Evolutionary conservation across 257 asterid species (phyloP).

Genomic region (Solanum chilense): DNA sequence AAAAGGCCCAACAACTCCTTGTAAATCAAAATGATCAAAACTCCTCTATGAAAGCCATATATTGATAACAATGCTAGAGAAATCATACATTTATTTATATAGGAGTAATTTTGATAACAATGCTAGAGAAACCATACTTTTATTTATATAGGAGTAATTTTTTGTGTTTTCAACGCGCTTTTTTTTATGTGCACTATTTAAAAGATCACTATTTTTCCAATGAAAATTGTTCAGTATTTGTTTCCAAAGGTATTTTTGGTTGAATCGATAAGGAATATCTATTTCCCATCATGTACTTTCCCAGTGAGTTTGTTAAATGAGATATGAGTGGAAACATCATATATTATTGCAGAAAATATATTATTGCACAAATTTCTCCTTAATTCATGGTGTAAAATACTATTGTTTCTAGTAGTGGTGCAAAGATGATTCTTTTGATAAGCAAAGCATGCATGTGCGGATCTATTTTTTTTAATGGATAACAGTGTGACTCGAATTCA

Average conservation of each 20-base stretch:
- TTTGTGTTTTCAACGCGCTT: no score
- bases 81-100: neutral
- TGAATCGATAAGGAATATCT: neutral
- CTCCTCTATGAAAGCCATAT: neutral
- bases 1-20: slow-evolving; percentile 5
- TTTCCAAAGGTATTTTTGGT: neutral
- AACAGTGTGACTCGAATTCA: neutral
- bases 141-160: no score
- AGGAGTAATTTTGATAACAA: no score
- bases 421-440: no score
- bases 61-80: neutral
- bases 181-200: neutral
- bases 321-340: neutral
- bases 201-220: neutral
- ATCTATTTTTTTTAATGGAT: neutral
- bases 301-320: neutral
- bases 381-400: neutral
- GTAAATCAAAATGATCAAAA: neutral
- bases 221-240: neutral
- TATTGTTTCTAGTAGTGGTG: neutral
- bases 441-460: neutral
- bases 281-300: neutral
- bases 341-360: no score
- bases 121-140: no score
- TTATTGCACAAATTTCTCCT: neutral